Percentiles rank a stretch among this genome's conserved stretches.
These are phyloP conservation scores for Trichoderma sp. DNA, from an alignment of 2,329 filamentous ascomycete genomes.

Conservation along the genomic window DNA sequence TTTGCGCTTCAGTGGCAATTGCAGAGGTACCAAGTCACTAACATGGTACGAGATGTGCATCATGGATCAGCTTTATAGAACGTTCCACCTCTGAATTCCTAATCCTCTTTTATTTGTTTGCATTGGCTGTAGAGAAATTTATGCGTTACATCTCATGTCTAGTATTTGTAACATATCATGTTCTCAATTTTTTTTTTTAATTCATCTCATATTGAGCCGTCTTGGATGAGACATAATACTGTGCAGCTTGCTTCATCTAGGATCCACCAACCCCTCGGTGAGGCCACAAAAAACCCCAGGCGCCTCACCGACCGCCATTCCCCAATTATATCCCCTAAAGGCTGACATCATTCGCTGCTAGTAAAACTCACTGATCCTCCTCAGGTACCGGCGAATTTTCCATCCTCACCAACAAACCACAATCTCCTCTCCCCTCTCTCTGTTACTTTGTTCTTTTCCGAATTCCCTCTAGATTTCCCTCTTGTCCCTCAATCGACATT, in stretches of 20 bases:
- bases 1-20: background rate
- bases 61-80: background rate
- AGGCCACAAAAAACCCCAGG: background rate
- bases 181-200: too few relatives aligned
- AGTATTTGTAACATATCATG: too few relatives aligned
- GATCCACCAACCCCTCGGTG: background rate
- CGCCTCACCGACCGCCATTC: constrained; percentile 8
- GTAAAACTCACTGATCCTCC: background rate
- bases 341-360: constrained; percentile 23
- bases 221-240: background rate
- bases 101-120: background rate
- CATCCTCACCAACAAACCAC: constrained; percentile 1
- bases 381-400: constrained; percentile 20
- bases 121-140: background rate
- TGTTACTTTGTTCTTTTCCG: background rate
- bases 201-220: background rate
- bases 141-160: too few relatives aligned
- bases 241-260: background rate
- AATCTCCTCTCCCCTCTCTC: background rate
- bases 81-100: background rate
- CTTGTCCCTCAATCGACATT: background rate
- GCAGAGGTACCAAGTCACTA: background rate
- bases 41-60: background rate
- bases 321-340: constrained; percentile 3
- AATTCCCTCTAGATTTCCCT: background rate